phyloP scores from a whole-genome alignment of 75 land plant genomes.

The Selaginella tamariscina region DNA sequence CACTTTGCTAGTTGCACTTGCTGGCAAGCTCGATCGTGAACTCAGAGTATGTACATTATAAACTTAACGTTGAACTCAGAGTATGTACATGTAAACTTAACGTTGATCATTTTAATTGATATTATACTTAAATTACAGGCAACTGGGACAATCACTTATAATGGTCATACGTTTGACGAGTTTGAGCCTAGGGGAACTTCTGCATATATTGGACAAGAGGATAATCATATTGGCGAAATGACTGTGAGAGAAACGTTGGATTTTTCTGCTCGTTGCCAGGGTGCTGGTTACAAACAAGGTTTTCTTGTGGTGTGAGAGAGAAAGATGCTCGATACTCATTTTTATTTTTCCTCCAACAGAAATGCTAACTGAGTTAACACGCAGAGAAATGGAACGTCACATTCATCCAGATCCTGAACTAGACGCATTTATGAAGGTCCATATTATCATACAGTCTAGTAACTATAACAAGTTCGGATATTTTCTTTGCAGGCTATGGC shows the following conservation, averaged over 20 bases:
- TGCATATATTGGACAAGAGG: slow-evolving; percentile 20
- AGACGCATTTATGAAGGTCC: not conserved
- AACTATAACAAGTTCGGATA: no score
- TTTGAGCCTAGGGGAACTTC: slow-evolving; percentile 20
- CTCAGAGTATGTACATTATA: slow-evolving; percentile 4
- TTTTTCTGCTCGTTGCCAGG: slow-evolving; percentile 28
- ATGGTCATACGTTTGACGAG: slow-evolving; percentile 15
- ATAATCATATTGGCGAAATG: slow-evolving; percentile 26
- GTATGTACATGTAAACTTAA: not conserved
- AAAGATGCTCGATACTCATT: not conserved
- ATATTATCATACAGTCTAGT: no score
- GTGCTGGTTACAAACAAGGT: slow-evolving; percentile 19
- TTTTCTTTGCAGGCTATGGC: slow-evolving; percentile 45
- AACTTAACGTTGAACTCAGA: not conserved
- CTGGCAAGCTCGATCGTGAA: not conserved
- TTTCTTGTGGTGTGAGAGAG: not conserved
- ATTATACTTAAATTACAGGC: not conserved
- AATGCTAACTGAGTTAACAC: not conserved
- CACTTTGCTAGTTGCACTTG: slow-evolving; percentile 7
- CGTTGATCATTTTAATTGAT: not conserved
- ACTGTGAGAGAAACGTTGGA: slow-evolving; percentile 28
- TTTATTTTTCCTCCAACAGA: not conserved
- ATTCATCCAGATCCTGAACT: not conserved
- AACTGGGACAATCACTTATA: slow-evolving; percentile 10
- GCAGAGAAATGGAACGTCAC: not conserved